phyloP scores from a whole-genome alignment of 2,329 filamentous ascomycete genomes.

The Gnomoniopsis sp. region DNA sequence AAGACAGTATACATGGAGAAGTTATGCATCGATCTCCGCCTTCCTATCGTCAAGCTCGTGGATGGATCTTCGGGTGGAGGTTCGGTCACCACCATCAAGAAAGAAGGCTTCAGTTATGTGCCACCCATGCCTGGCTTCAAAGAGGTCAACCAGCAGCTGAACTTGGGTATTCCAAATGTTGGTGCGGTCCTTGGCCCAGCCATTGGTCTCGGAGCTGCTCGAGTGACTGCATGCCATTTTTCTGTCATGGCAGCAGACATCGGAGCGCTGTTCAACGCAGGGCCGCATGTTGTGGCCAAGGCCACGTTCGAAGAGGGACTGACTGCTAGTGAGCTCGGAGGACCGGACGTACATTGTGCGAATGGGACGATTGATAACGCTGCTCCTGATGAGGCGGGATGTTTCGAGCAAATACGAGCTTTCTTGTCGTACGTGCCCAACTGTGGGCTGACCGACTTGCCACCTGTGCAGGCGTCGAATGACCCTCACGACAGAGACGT shows the following conservation, averaged over 20 bases:
- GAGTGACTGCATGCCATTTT: slow-evolving; percentile 61
- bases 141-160: slow-evolving; percentile 54
- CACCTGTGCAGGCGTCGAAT: slow-evolving; percentile 42
- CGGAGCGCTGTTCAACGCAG: slow-evolving; percentile 61
- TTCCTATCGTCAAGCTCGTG: slow-evolving; percentile 62
- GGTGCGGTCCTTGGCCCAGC: slow-evolving; percentile 62
- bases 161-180: slow-evolving; percentile 61
- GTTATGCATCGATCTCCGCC: slow-evolving; percentile 50
- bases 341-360: slow-evolving; percentile 58
- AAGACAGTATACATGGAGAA: slow-evolving; percentile 63
- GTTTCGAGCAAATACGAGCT: slow-evolving; percentile 57
- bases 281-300: slow-evolving; percentile 58
- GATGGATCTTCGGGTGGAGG: slow-evolving; percentile 63
- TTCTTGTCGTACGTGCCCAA: slow-evolving; percentile 57
- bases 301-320: slow-evolving; percentile 64
- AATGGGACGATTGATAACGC: slow-evolving; percentile 67
- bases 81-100: slow-evolving; percentile 56
- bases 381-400: slow-evolving; percentile 56
- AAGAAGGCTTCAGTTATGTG: slow-evolving; percentile 55
- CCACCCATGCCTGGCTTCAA: slow-evolving; percentile 53
- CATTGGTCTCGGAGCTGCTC: slow-evolving; percentile 59
- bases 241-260: slow-evolving; percentile 64
- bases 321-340: slow-evolving; percentile 56
- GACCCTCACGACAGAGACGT: slow-evolving; percentile 50
- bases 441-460: slow-evolving; percentile 47